Conservation (phyloP, 140 eudicot species). For the Cichorium intybus region DNA sequence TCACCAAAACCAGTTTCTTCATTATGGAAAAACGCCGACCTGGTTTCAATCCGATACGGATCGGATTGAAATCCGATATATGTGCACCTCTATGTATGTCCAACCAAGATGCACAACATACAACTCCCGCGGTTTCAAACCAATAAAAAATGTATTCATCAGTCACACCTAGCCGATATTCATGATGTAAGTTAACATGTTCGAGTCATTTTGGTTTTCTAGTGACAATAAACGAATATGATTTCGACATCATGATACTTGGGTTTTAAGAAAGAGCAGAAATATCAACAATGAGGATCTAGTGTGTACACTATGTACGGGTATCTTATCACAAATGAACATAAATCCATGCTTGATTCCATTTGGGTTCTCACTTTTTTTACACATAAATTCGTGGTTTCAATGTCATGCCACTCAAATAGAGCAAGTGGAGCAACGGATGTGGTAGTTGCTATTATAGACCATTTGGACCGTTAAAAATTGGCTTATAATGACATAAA, state of each 20-base stretch:
- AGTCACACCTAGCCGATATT: not conserved
- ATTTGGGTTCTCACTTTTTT: constrained; percentile 1
- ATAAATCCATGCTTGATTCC: constrained; percentile 24
- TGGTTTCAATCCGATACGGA: too few relatives aligned
- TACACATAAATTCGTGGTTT: not conserved
- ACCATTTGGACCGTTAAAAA: not conserved
- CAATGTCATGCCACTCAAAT: not conserved
- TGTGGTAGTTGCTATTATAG: not conserved
- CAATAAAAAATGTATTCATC: not conserved
- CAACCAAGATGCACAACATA: too few relatives aligned
- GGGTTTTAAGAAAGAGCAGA: not conserved
- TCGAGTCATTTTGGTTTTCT: constrained; percentile 1
- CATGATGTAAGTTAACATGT: not conserved
- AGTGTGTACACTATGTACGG: constrained; percentile 10
- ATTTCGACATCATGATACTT: not conserved
- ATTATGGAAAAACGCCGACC: too few relatives aligned
- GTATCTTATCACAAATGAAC: constrained; percentile 4
- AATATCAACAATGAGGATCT: not conserved
- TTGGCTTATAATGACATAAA: not conserved
- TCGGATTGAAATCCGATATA: too few relatives aligned
- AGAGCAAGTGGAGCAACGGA: constrained; percentile 5
- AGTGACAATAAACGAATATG: not conserved
- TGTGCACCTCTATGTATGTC: too few relatives aligned
- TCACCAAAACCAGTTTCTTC: too few relatives aligned
- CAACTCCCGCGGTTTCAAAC: too few relatives aligned